A percentile compares a stretch with the other conserved stretches of the same genome.
These are phyloP conservation scores for Cucumis melo DNA, from an alignment of 306 rosid genomes.

Conservation along the genomic window DNA sequence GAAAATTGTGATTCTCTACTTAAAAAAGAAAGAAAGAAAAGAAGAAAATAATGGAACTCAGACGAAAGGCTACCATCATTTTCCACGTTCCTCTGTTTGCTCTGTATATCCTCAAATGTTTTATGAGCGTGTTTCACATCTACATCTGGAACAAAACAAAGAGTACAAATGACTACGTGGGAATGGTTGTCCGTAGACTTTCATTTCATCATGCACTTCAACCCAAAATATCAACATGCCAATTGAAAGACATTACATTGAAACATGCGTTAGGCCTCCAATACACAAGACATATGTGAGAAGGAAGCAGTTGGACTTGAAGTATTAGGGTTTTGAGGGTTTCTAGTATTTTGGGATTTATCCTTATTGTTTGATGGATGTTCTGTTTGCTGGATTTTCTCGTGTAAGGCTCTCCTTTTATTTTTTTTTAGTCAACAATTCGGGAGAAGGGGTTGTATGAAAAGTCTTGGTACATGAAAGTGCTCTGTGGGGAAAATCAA, in stretches of 20 bases:
- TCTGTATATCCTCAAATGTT: conserved; percentile 12
- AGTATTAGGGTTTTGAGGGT: too few species aligned
- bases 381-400: too few species aligned
- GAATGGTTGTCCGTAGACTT: background rate
- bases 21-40: background rate
- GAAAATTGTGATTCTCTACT: background rate
- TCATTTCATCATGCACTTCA: background rate
- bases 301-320: too few species aligned
- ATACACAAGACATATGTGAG: too few species aligned
- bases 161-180: background rate
- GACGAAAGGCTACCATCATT: conserved; percentile 15
- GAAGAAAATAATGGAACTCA: background rate
- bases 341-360: too few species aligned
- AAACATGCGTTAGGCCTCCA: background rate
- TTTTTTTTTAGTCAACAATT: too few species aligned
- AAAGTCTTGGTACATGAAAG: too few species aligned
- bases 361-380: too few species aligned
- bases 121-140: background rate
- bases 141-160: conserved; percentile 12
- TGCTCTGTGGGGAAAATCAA: too few species aligned
- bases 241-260: background rate
- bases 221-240: background rate
- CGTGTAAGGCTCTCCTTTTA: too few species aligned
- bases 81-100: conserved; percentile 14
- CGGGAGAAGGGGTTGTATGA: too few species aligned